Evolutionary conservation across 345 rosid genomes (phyloP).

Genomic region (Gossypium rotundifolium): DNA sequence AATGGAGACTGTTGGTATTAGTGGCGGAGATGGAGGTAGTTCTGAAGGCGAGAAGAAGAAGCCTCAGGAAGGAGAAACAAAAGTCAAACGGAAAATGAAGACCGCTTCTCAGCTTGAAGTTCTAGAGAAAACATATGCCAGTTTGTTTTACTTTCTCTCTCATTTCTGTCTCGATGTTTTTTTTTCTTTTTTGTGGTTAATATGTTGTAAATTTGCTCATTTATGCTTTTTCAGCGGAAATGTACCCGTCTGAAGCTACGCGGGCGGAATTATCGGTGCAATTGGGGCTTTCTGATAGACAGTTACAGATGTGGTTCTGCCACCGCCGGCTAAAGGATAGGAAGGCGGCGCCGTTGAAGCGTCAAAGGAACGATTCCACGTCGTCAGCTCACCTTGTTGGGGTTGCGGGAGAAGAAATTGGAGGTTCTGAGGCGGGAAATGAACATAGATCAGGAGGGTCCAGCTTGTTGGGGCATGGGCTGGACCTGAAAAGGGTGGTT

Average conservation of each 20-base stretch:
- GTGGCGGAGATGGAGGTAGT: slow-evolving; percentile 12
- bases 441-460: slow-evolving; percentile 26
- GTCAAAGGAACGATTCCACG: slow-evolving; percentile 55
- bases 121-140: slow-evolving; percentile 78
- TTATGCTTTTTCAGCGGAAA: slow-evolving; percentile 48
- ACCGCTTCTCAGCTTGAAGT: slow-evolving; percentile 89
- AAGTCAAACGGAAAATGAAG: slow-evolving; percentile 99
- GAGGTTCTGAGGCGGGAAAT: slow-evolving; percentile 22
- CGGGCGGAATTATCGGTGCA: slow-evolving; percentile 70
- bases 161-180: neutral
- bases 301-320: slow-evolving; percentile 99
- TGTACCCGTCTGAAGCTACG: slow-evolving; percentile 74
- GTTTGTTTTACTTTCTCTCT: slow-evolving; percentile 5
- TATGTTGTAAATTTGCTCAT: neutral
- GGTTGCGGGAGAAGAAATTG: slow-evolving; percentile 31
- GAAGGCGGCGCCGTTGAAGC: slow-evolving; percentile 49
- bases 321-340: slow-evolving; percentile 92
- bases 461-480: slow-evolving; percentile 22
- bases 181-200: neutral
- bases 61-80: slow-evolving; percentile 32
- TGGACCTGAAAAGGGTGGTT: slow-evolving; percentile 35
- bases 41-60: slow-evolving; percentile 45
- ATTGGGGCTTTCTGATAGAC: slow-evolving; percentile 87
- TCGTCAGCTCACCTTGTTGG: slow-evolving; percentile 14
- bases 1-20: slow-evolving; percentile 42